Conservation (phyloP, 371 early-diverging fungal genomes). For the Chytridium lagenaria region DNA sequence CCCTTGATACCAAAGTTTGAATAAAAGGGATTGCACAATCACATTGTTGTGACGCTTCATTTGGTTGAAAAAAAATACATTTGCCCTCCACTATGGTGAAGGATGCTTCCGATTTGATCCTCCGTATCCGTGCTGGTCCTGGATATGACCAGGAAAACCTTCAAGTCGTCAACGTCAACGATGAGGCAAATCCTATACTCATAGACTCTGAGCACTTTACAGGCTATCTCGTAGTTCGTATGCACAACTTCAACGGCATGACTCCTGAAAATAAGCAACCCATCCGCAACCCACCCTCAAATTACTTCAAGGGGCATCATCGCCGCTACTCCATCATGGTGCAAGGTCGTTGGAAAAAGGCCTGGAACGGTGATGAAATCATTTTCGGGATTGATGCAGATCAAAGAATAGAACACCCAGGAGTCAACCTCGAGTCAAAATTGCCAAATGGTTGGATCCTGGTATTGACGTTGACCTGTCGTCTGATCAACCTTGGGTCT, state of each 20-base stretch:
- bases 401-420: slow-evolving; percentile 34
- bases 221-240: slow-evolving; percentile 68
- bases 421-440: slow-evolving; percentile 69
- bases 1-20: not conserved
- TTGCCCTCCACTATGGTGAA: not conserved
- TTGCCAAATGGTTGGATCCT: slow-evolving; percentile 79
- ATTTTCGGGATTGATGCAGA: slow-evolving; percentile 62
- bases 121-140: slow-evolving; percentile 69
- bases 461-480: slow-evolving; percentile 70
- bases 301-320: slow-evolving; percentile 58
- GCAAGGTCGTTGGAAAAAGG: slow-evolving; percentile 65
- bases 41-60: not conserved
- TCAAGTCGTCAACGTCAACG: slow-evolving; percentile 62
- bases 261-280: slow-evolving; percentile 46
- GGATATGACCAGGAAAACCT: slow-evolving; percentile 56
- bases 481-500: slow-evolving; percentile 69
- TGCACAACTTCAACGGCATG: slow-evolving; percentile 59
- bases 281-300: slow-evolving; percentile 37
- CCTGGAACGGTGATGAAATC: slow-evolving; percentile 66
- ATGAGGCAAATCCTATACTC: slow-evolving; percentile 65
- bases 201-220: slow-evolving; percentile 66
- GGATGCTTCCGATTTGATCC: slow-evolving; percentile 17
- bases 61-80: not conserved
- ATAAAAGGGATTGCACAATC: not conserved
- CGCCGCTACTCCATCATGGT: slow-evolving; percentile 72